Evolutionary conservation across 2,329 filamentous ascomycete species (phyloP), one percentile per base, ranked within the genome.

Genomic region (Bisporella sp.): DNA sequence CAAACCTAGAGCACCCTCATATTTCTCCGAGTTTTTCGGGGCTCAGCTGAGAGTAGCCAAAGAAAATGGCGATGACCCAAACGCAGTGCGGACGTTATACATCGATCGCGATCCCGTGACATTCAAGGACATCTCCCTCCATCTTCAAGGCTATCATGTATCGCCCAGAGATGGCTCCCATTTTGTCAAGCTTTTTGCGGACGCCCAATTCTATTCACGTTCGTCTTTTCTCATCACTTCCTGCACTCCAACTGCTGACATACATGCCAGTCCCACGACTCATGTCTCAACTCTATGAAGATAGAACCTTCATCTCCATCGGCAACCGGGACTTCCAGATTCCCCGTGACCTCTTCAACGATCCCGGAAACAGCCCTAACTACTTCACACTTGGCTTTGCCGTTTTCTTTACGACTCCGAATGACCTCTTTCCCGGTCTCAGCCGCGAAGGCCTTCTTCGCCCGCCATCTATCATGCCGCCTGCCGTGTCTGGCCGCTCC

Each of bases 131-230:
- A 96, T 97, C 57, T 86, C 87, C 37, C 76, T 91, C 49, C 91
- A 97, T 73, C 75, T 97, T 28, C 91, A 96, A 72, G 89, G 92
- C 43, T 97, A 97, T 67, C 86, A 95, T 70, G 79, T 96, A 53
- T 76, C 78, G 50, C 91, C 92, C 3, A 79, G 81, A 55, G 86
- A 96, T 69, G 87, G 87, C 46, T 80, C 82, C 48, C 89, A 96
- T 68, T 96, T 92, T 68, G 91, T 96, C 60, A 89, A 87, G 51
- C 74, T 97, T 31, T 96, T 95, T 68, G 89, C 91, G 21, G 92
- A 97, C 68, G 89, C 92, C 1, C 92, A 96, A 64, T 96, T 96
- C 70, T 97, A 96, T 69, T 89, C 81, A 63, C 71, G 87, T 90
- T 73, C 64, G 81, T 68, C 30, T 41, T 13, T 9, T 45, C 6